Base-by-base conservation (phyloP, 495 filamentous ascomycete species). In the Choiromyces venosus region DNA sequence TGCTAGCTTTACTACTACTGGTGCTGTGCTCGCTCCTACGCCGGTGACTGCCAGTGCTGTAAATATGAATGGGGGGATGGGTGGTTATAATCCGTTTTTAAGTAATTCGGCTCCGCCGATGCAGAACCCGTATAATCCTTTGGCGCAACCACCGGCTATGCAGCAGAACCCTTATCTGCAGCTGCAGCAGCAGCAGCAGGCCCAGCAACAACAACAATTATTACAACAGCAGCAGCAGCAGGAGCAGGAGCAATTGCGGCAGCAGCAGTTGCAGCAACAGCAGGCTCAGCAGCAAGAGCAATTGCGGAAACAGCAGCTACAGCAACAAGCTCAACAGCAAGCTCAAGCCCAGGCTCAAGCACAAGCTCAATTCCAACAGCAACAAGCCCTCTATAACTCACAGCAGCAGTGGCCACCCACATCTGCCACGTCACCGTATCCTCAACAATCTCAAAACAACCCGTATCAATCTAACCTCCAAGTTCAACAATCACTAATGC, bases 111-210 rank as follows among this genome's bases (percentile, higher is more conserved):
- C 35, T 14, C 73, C 84, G 82, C 56, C 52, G n/a, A 61, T 35
- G 19, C 73, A 87, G 78, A 70, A 90, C 88, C 68, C 88, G 87
- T 4, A 89, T 89, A 76, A 86, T 89, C 74, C 81, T 71, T 85
- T 84, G 64, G 70, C 81, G 25, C 69, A 82, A 44, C 66, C 73
- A 2, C 75, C 79, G 40, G 65, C 76, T 52, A 80, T 79, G 72
- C 79, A 83, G 39, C 73, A 81, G 37, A 86, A 85, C 69, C 81
- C 70, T 9, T 76, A 77, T 66, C 70, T 72, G 37, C 44, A 46
- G 19, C 66, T 46, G 38, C 73, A 67, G 33, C 73, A 74, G 9
- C 74, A 70, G 10, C 69, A 70, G 37, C 85, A 83, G 71, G 76
- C 79, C 37, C 83, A 82, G 68, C 82, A 81, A 37, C 82, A 81